phyloP scores from a whole-genome alignment of 2,329 filamentous ascomycete genomes.

The Harringtonia aguacate region DNA sequence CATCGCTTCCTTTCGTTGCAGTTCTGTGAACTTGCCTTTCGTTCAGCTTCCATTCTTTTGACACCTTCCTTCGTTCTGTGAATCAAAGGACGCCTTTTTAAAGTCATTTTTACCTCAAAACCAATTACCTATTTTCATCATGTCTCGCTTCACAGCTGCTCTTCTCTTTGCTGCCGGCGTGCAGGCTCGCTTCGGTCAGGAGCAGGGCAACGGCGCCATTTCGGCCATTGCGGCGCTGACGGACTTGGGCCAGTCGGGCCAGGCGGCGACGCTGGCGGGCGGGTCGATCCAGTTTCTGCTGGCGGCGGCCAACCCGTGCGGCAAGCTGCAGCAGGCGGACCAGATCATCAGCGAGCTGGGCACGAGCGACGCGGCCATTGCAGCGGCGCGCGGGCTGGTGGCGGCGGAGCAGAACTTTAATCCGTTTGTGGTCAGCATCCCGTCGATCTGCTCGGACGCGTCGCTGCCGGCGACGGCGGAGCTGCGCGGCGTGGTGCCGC shows the following conservation, averaged over 20 bases:
- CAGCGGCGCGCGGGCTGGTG: constrained; percentile 35
- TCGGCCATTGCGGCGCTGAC: constrained; percentile 38
- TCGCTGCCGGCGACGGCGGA: constrained; percentile 47
- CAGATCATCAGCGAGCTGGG: constrained; percentile 52
- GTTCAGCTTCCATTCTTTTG: background rate
- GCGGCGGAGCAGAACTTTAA: constrained; percentile 16
- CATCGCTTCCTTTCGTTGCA: constrained; percentile 8
- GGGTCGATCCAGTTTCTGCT: constrained; percentile 49
- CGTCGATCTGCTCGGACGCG: constrained; percentile 53
- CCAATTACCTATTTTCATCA: constrained; percentile 3
- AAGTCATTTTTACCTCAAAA: background rate
- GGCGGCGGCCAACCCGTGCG: constrained; percentile 33
- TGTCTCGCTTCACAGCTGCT: constrained; percentile 22
- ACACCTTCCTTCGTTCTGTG: constrained; percentile 8
- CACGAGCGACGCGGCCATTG: constrained; percentile 44
- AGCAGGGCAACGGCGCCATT: constrained; percentile 41
- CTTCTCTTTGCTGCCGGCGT: constrained; percentile 16
- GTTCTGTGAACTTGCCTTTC: constrained; percentile 11
- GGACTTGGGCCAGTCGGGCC: constrained; percentile 43
- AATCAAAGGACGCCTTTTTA: constrained; percentile 4
- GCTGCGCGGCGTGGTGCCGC: constrained; percentile 55
- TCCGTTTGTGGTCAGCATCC: constrained; percentile 47
- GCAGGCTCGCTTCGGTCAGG: constrained; percentile 50
- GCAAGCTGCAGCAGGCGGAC: constrained; percentile 50
- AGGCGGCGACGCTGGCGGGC: constrained; percentile 52